phyloP scores from a whole-genome alignment of 2,329 filamentous ascomycete genomes.

The Camptophora hylomeconis region DNA sequence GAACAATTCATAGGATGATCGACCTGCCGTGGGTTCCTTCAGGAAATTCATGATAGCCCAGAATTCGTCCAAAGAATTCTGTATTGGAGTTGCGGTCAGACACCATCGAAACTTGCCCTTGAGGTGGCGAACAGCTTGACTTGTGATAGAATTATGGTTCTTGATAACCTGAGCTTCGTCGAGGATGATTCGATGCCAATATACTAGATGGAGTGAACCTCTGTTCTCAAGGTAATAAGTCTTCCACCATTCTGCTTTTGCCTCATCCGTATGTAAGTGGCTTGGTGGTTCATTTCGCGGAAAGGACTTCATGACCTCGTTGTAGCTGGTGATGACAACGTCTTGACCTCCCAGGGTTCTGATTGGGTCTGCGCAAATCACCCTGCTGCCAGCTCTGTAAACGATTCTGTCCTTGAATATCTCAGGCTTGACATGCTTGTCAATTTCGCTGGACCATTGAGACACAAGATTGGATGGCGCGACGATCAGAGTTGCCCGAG shows the following conservation, averaged over 20 bases:
- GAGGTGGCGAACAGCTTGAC: conserved; percentile 24
- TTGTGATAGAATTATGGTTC: conserved; percentile 22
- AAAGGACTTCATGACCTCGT: conserved; percentile 24
- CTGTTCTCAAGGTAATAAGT: conserved; percentile 15
- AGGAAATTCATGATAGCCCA: conserved; percentile 28
- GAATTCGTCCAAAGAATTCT: conserved; percentile 28
- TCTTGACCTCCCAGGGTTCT: conserved; percentile 13
- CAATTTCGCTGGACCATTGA: conserved; percentile 25
- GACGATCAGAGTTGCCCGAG: conserved; percentile 25
- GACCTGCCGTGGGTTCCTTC: conserved; percentile 19
- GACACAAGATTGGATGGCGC: conserved; percentile 21
- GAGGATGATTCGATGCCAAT: conserved; percentile 27
- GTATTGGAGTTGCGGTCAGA: conserved; percentile 26
- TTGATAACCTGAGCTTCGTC: conserved; percentile 28
- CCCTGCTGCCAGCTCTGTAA: conserved; percentile 17
- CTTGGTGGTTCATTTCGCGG: conserved; percentile 17
- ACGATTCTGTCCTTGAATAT: conserved; percentile 16
- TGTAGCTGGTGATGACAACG: conserved; percentile 27
- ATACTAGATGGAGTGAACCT: conserved; percentile 23
- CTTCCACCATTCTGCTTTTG: conserved; percentile 18
- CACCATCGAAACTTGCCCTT: conserved; percentile 26
- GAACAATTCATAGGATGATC: conserved; percentile 18
- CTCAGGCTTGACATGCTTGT: conserved; percentile 19
- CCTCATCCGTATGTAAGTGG: conserved; percentile 8
- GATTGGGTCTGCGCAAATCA: conserved; percentile 13